Evolutionary conservation across 2,329 filamentous ascomycete species (phyloP), one percentile per base, ranked within the genome.

Genomic region (Esteya vermicola): DNA sequence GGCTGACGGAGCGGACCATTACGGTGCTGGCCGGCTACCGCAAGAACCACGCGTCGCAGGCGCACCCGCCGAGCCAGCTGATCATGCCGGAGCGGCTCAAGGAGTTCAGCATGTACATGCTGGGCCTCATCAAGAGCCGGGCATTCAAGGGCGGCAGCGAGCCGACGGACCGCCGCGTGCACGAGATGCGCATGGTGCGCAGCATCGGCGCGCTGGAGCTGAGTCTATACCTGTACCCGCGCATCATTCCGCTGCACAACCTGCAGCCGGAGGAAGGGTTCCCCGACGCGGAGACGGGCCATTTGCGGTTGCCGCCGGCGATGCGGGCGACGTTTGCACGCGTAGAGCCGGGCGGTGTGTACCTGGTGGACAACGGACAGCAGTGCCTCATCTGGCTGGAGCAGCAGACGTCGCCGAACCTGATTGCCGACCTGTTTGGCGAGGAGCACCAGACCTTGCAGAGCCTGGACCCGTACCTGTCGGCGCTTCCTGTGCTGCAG

Each of bases 41-140:
- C 49, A 96, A 93, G 63, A 81, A 94, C 59, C 91, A 91, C 51
- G 82, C 85, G 6, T 66, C 75, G 3, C 83, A 83, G 42, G 74
- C 78, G 3, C 85, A 93, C 53, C 89, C 91, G 9, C 84, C 88
- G 2, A 85, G 86, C 6, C 88, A 98, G 59, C 74, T 98, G 23
- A 86, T 98, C 23, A 77, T 98, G 61, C 91, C 91, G 0, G 91
- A 98, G 61, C 84, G 89, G 49, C 72, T 98, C 23, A 96, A 96
- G 57, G 91, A 98, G 56, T 88, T 94, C 52, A 78, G 82, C 52
- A 96, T 98, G 86, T 96, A 91, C 59, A 84, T 93, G 61, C 77
- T 98, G 9, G 81, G 83, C 36, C 65, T 96, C 47, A 64, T 93
- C 56, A 98, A 98, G 60, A 88, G 77, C 42, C 78, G 91, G 43